Conservation (phyloP, 768 basidiomycete genomes). For the Boletus rubropictus region DNA sequence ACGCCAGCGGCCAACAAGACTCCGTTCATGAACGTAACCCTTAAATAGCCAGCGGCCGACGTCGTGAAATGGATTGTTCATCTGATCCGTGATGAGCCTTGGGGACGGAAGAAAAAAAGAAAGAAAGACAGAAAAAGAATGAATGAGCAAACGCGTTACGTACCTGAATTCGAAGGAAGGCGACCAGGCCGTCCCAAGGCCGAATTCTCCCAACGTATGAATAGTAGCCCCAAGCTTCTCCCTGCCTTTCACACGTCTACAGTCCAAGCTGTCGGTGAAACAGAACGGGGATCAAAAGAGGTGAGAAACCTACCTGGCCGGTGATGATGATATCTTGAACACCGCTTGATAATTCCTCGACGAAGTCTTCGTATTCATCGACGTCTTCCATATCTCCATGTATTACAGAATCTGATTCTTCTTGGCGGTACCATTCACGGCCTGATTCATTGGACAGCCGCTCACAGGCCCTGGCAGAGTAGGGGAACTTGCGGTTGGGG, state of each 20-base stretch:
- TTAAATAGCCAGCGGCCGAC: conserved; percentile 46
- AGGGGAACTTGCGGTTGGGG: conserved; percentile 34
- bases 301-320: conserved; percentile 38
- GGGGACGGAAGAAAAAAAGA: conserved; percentile 2
- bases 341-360: conserved; percentile 35
- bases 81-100: conserved; percentile 27
- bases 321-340: conserved; percentile 49
- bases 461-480: conserved; percentile 34
- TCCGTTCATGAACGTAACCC: conserved; percentile 46
- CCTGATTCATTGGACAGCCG: conserved; percentile 10
- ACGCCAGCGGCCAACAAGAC: conserved; percentile 51
- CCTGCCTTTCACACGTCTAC: conserved; percentile 41
- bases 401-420: conserved; percentile 13
- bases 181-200: conserved; percentile 47
- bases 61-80: conserved; percentile 25
- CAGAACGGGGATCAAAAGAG: neutral
- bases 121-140: too few species aligned
- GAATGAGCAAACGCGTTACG: conserved; percentile 13
- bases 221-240: conserved; percentile 46
- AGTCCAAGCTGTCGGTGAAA: neutral
- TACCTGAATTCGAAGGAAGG: conserved; percentile 43
- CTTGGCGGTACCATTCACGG: conserved; percentile 24
- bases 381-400: conserved; percentile 24
- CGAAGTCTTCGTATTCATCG: conserved; percentile 37
- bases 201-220: conserved; percentile 44